phyloP scores from a whole-genome alignment of 192 early-diverging fungal genomes.

The Coemansia sp. region DNA sequence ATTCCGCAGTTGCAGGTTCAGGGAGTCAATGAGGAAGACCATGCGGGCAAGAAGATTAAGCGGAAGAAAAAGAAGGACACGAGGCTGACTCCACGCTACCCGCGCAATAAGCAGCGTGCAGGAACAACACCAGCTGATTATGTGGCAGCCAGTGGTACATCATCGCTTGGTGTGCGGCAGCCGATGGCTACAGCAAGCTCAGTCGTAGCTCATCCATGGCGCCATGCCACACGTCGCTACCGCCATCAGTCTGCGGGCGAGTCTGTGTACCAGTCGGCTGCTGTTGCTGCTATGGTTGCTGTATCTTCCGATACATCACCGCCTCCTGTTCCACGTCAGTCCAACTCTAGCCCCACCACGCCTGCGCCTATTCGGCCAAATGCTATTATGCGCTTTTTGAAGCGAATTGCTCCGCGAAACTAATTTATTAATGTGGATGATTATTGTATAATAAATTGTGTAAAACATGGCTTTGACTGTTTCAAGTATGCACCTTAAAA shows the following conservation, averaged over 20 bases:
- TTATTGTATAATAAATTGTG: background rate
- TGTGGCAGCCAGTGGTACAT: background rate
- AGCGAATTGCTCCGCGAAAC: conserved; percentile 41
- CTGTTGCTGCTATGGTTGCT: conserved; percentile 15
- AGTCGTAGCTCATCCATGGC: conserved; percentile 2
- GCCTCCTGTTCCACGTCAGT: background rate
- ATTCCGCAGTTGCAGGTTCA: background rate
- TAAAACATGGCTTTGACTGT: background rate
- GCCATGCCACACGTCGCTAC: conserved; percentile 10
- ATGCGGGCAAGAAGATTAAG: conserved; percentile 11
- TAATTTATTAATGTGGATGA: conserved; percentile 1
- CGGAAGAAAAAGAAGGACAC: conserved; percentile 1
- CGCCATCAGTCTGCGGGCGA: conserved; percentile 32
- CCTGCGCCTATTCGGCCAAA: conserved; percentile 31
- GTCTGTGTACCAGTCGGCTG: conserved; percentile 18
- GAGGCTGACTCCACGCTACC: background rate
- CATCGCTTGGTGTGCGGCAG: background rate
- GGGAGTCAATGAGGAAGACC: background rate
- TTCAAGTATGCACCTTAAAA: too few species aligned
- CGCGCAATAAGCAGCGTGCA: conserved; percentile 6
- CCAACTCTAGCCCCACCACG: background rate
- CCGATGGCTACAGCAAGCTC: conserved; percentile 1
- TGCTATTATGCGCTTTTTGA: conserved; percentile 45
- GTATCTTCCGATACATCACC: background rate
- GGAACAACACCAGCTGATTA: conserved; percentile 4